A percentile compares a stretch with the other conserved stretches of the same genome.
Conservation (phyloP, 345 rosid species). For the Citrus australasica region DNA sequence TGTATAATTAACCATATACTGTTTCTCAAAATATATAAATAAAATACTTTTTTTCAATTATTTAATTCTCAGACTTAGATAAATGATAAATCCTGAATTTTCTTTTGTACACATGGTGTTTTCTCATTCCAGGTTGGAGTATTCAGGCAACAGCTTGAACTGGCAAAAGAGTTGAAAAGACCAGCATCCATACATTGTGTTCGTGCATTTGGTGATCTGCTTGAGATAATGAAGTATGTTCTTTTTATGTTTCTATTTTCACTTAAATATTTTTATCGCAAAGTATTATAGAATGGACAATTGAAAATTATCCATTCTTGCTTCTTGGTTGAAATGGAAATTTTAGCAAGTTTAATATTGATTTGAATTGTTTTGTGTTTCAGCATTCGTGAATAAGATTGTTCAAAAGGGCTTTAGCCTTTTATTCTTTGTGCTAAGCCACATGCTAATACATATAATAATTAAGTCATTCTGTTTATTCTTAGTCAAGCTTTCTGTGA, state of each 20-base stretch:
- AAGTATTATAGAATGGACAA: neutral
- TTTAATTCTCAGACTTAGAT: neutral
- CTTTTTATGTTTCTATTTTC: neutral
- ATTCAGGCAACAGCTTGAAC: conserved; percentile 74
- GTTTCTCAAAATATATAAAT: neutral
- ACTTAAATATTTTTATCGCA: neutral
- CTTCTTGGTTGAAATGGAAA: neutral
- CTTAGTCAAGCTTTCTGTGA: neutral
- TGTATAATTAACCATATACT: neutral
- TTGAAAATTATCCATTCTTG: neutral
- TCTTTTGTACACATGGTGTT: neutral
- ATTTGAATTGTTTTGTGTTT: neutral
- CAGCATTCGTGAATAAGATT: no score
- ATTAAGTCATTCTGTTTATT: neutral
- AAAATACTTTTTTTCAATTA: neutral
- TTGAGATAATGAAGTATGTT: conserved; percentile 64
- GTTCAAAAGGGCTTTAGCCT: neutral
- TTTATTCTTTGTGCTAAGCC: neutral
- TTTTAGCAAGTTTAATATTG: neutral
- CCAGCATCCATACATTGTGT: conserved; percentile 89
- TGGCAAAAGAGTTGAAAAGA: conserved; percentile 75
- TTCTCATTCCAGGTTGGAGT: conserved; percentile 49
- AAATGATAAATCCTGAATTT: neutral
- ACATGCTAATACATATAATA: neutral
- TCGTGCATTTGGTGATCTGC: conserved; percentile 84